Base-by-base conservation (phyloP, 345 rosid species). In the Turnera subulata region DNA sequence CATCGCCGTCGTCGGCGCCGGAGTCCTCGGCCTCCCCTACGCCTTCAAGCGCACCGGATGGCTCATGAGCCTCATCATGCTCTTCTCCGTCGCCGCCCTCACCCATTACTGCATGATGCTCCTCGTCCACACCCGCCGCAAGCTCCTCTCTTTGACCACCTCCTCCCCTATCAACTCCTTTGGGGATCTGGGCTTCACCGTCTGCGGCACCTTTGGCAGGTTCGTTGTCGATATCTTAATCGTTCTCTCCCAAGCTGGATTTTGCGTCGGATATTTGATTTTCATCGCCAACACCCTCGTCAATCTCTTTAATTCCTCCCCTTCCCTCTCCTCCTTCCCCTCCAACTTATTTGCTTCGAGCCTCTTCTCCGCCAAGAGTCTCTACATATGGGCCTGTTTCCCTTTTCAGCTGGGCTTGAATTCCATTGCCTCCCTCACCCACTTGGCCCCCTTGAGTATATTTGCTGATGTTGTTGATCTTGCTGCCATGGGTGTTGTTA, bases 391-490 rank as follows among this genome's bases (percentile, higher is more conserved):
- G 92, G 84, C 76, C 13, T 84, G 86, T 62, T 81, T 91, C 19
- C 98, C 95, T 0, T 88, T 91, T 58, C 96, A 91, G 44, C 73
- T 91, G 37, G 96, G 88, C 17, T 48, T 88, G 44, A 91, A 77
- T 76, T 88, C 95, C 1, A 71, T 91, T 32, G 67, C 82, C 44
- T 79, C 85, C 2, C 72, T 91, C 61, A 88, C 98, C 57, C 88
- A 88, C 69, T 60, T 86, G 73, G 98, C 98, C 6, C 98, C 96
- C 26, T 62, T 88, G 60, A 91, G 98, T 68, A 88, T 91, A 11
- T 86, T 91, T 60, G 95, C 98, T n/a, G 96, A 91, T 64, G 45
- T 88, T 29, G 83, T 88, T 48, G 98, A 88, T 73, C 74, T 88
- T 6, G 90, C 69, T 18, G 89, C 98, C 3, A 86, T 83, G 87